phyloP scores from a whole-genome alignment of 345 rosid species.

The Anastatica hierochuntica region DNA sequence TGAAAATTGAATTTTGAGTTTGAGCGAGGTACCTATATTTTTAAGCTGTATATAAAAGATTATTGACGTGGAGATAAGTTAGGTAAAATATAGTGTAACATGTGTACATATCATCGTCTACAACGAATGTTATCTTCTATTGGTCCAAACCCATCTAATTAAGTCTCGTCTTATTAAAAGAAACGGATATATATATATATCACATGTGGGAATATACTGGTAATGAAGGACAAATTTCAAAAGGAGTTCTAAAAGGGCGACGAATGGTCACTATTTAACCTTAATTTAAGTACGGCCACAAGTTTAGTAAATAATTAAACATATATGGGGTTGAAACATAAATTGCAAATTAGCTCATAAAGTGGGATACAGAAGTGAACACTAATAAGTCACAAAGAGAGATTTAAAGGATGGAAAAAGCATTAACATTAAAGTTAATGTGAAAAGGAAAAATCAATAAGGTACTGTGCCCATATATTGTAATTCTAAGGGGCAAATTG shows the following conservation, averaged over 20 bases:
- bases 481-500: conserved; percentile 10
- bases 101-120: neutral
- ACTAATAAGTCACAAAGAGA: conserved; percentile 16
- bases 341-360: conserved; percentile 7
- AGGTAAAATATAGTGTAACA: conserved; percentile 20
- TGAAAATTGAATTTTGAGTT: too few relatives aligned
- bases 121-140: too few relatives aligned
- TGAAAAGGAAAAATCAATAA: neutral
- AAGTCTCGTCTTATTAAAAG: conserved; percentile 11
- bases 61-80: conserved; percentile 19
- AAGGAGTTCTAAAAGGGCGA: neutral
- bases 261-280: conserved; percentile 1
- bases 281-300: conserved; percentile 11
- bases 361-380: conserved; percentile 20
- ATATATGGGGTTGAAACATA: conserved; percentile 1
- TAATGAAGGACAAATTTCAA: too few relatives aligned
- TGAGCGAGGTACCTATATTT: too few relatives aligned
- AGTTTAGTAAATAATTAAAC: conserved; percentile 4
- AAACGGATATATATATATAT: too few relatives aligned
- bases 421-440: conserved; percentile 4
- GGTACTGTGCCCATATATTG: neutral
- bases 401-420: conserved; percentile 1
- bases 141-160: too few relatives aligned
- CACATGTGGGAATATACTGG: too few relatives aligned
- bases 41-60: too few relatives aligned